Percentiles rank a stretch among this genome's conserved stretches.
phyloP scores from a whole-genome alignment of 345 rosid genomes.

The Gossypium sturtianum region DNA sequence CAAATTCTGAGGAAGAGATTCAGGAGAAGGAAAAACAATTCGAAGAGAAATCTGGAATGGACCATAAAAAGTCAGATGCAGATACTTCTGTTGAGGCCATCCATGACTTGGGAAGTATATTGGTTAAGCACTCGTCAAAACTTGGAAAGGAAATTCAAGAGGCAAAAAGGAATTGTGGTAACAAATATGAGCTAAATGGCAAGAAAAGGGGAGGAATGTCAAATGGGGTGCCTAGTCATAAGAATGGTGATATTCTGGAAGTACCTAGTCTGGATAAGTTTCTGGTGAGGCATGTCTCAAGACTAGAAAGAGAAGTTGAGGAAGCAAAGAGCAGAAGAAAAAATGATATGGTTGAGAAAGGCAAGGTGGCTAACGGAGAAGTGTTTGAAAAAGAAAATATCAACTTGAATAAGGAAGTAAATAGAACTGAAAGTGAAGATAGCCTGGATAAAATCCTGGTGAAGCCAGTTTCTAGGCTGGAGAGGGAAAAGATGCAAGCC shows the following conservation, averaged over 20 bases:
- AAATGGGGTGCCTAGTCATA: conserved; percentile 8
- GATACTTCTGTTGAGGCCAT: conserved; percentile 26
- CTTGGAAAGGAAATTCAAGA: conserved; percentile 23
- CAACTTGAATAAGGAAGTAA: conserved; percentile 27
- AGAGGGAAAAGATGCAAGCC: conserved; percentile 44
- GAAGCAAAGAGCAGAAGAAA: conserved; percentile 62
- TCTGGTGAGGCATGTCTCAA: conserved; percentile 63
- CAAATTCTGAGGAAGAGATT: conserved; percentile 56
- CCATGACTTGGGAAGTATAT: conserved; percentile 56
- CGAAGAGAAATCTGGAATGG: conserved; percentile 14
- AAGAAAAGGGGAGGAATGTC: conserved; percentile 23
- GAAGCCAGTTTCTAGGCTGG: conserved; percentile 49
- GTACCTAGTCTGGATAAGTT: conserved; percentile 68
- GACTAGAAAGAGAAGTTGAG: conserved; percentile 79
- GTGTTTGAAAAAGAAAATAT: conserved; percentile 54
- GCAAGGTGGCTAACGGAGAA: conserved; percentile 11
- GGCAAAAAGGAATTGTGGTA: conserved; percentile 38
- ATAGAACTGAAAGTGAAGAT: conserved; percentile 22
- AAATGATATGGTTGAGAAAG: conserved; percentile 20
- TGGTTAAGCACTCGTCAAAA: conserved; percentile 50
- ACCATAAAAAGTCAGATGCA: conserved; percentile 20
- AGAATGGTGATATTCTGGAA: conserved; percentile 24
- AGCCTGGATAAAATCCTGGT: conserved; percentile 57
- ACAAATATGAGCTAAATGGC: conserved; percentile 23
- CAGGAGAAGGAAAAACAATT: conserved; percentile 43